Evolutionary conservation across 75 land plant genomes (phyloP).

Genomic region (Selaginella tamariscina): DNA sequence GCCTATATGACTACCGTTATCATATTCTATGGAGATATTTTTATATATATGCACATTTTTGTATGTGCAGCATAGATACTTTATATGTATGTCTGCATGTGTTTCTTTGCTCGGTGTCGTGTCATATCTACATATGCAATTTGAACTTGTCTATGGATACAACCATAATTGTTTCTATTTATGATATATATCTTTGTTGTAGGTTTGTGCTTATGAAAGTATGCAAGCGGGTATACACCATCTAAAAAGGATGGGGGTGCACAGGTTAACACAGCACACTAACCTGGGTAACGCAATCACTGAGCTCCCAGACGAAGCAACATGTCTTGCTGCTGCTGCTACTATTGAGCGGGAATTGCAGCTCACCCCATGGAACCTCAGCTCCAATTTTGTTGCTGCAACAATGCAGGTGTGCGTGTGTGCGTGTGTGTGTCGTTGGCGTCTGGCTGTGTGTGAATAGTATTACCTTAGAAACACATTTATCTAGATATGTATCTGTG

Average conservation of each 20-base stretch:
- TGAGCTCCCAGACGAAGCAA: conserved; percentile 91
- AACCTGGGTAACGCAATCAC: conserved; percentile 82
- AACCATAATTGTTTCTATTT: too few relatives aligned
- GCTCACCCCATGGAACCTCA: conserved; percentile 95
- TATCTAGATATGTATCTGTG: not conserved
- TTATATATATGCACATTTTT: too few relatives aligned
- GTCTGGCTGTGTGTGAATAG: not conserved
- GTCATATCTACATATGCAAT: too few relatives aligned
- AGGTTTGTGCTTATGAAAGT: conserved; percentile 97
- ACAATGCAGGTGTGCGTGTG: conserved; percentile 52
- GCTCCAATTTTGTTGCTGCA: conserved; percentile 84
- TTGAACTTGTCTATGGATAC: too few relatives aligned
- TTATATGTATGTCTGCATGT: too few relatives aligned
- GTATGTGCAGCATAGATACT: too few relatives aligned
- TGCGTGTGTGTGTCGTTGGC: not conserved
- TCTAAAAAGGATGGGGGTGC: conserved; percentile 80
- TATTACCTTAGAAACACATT: not conserved
- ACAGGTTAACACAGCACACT: conserved; percentile 49
- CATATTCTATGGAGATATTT: too few relatives aligned
- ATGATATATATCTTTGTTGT: conserved; percentile 4
- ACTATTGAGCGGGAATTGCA: conserved; percentile 94
- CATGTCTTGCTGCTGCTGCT: conserved; percentile 90
- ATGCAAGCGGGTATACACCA: conserved; percentile 96
- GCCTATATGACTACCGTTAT: too few relatives aligned
- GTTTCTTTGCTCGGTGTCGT: too few relatives aligned